A percentile compares a stretch with the other conserved stretches of the same genome.
These are phyloP conservation scores for Postia placenta DNA, from an alignment of 768 basidiomycete species.

Conservation along the genomic window DNA sequence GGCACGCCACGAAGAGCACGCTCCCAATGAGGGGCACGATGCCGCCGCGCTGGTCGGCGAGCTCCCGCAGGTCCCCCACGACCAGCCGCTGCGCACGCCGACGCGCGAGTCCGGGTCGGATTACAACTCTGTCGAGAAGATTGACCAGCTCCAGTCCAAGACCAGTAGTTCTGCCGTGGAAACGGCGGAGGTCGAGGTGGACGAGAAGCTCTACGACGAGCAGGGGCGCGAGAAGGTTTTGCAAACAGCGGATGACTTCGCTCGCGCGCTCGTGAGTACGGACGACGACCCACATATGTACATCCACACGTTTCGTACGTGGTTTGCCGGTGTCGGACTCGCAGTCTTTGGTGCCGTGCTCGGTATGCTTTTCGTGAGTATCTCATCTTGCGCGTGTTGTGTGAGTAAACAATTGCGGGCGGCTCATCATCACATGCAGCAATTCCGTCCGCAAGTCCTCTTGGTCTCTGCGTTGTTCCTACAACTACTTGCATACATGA, in stretches of 20 bases:
- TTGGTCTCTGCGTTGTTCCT: slow-evolving; percentile 1
- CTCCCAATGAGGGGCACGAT: neutral
- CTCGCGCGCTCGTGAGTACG: neutral
- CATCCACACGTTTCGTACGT: slow-evolving; percentile 4
- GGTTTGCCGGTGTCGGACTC: slow-evolving; percentile 1
- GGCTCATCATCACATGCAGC: neutral
- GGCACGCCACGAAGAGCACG: neutral
- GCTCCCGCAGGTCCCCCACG: neutral
- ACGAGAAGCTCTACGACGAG: slow-evolving; percentile 1
- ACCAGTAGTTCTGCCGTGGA: neutral
- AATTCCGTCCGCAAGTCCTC: slow-evolving; percentile 4
- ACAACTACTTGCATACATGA: slow-evolving; percentile 2
- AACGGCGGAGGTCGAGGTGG: neutral
- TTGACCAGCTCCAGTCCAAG: neutral
- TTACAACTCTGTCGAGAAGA: neutral
- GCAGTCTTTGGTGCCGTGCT: slow-evolving; percentile 4
- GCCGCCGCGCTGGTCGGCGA: neutral
- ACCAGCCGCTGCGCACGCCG: neutral
- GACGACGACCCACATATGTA: slow-evolving; percentile 1
- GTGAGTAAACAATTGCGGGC: neutral
- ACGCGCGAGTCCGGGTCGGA: neutral
- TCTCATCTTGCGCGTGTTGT: neutral
- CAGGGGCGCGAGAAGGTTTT: slow-evolving; percentile 2
- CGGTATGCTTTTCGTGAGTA: slow-evolving; percentile 4
- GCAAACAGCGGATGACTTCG: slow-evolving; percentile 3